Base-by-base conservation (phyloP, 305 asterid genomes). In the Solanum hybrid region DNA sequence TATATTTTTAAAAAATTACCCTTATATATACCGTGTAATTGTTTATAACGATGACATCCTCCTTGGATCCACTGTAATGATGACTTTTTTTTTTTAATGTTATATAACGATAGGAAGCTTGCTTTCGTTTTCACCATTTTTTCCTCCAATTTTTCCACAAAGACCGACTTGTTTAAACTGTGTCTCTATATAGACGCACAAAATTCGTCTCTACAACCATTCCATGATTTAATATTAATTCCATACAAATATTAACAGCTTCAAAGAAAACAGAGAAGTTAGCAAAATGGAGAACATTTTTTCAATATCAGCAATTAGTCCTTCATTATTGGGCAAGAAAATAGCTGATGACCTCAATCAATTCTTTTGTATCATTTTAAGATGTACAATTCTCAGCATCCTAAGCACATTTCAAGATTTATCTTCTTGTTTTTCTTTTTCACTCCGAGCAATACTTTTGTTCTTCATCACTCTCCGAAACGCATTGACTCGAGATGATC, bases 341-440 rank as follows among this genome's bases (percentile, higher is more conserved):
- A 13, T 76, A 87, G 37, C n/a, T 87, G 89, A 87, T 87, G 87
- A 84, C 35, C 87, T 84, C 7, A 84, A 84, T 17, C 87, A 84
- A 88, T 79, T 93, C 86, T 78, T 89, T 88, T 77, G 87, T 64
- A 79, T 85, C 80, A 79, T 92, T 86, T 22, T 90, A 12, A 87
- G 84, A 31, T 89, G 90, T 90, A 89, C 87, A 8, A 79, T 92
- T 35, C 64, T 80, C n/a, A 90, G 91, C 64, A 90, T 71, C 36
- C 88, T 86, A 36, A 86, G 71, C 56, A 87, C 89, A 86, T 46
- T 91, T 91, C 93, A 88, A 72, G 92, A 93, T 16, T 77, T 93
- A 37, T 91, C 27, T 90, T 66, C 77, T 56, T 89, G 78, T 81
- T 88, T 93, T 29, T 78, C 78, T 10, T 86, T 10, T 24, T 12